These are phyloP conservation scores for Ogataea nitratoaversa DNA, from an alignment of 805 yeast species.

Conservation along the genomic window DNA sequence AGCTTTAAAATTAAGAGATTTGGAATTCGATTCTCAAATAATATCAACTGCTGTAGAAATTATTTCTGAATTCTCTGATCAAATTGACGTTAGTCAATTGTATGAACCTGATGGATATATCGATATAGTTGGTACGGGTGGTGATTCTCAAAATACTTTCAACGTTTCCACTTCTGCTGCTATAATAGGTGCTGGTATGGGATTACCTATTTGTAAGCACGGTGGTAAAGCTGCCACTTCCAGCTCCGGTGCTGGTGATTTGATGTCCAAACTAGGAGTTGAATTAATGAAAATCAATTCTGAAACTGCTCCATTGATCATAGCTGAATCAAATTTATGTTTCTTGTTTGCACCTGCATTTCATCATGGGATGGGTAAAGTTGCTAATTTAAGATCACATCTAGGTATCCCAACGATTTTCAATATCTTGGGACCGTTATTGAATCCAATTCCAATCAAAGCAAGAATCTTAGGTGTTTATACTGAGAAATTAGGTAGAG, in stretches of 20 bases:
- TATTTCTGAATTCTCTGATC: constrained; percentile 59
- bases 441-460: constrained; percentile 81
- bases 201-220: constrained; percentile 79
- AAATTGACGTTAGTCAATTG: constrained; percentile 43
- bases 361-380: constrained; percentile 86
- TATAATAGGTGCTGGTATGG: constrained; percentile 89
- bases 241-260: constrained; percentile 89
- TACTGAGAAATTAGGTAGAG: constrained; percentile 69
- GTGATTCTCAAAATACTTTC: constrained; percentile 96
- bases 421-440: constrained; percentile 88
- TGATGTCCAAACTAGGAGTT: constrained; percentile 78
- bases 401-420: constrained; percentile 91
- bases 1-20: constrained; percentile 63
- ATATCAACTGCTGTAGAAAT: constrained; percentile 85
- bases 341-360: constrained; percentile 90
- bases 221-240: constrained; percentile 98
- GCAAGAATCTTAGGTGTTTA: constrained; percentile 90
- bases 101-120: constrained; percentile 46
- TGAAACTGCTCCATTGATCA: constrained; percentile 53
- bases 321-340: constrained; percentile 49
- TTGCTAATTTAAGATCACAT: constrained; percentile 70
- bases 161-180: constrained; percentile 95
- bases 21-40: constrained; percentile 77
- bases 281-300: constrained; percentile 67
- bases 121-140: constrained; percentile 98